Conservation (phyloP, 257 asterid genomes). For the Plectranthus barbatus region DNA sequence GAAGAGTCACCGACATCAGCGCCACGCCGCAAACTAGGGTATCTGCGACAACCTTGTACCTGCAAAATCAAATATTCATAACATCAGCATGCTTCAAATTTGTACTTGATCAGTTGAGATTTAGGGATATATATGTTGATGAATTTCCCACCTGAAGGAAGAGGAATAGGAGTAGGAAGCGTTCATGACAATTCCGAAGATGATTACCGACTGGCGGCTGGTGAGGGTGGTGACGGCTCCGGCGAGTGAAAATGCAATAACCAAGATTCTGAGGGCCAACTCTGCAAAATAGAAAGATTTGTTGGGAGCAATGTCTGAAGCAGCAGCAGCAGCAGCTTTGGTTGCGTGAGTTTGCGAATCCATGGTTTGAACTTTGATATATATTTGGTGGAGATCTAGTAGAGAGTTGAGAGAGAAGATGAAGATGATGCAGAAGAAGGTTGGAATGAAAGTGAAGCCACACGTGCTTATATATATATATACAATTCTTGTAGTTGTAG, state of each 20-base stretch:
- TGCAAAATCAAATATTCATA: background rate
- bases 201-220: constrained; percentile 13
- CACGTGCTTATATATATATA: too few relatives aligned
- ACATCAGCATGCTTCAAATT: too few relatives aligned
- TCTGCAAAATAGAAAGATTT: constrained; percentile 12
- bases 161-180: constrained; percentile 31
- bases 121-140: too few relatives aligned
- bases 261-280: constrained; percentile 21
- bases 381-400: too few relatives aligned
- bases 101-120: too few relatives aligned
- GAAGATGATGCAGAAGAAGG: too few relatives aligned
- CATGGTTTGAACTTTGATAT: too few relatives aligned
- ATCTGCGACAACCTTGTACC: constrained; percentile 34
- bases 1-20: constrained; percentile 15
- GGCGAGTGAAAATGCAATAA: constrained; percentile 21
- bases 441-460: too few relatives aligned
- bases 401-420: too few relatives aligned
- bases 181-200: constrained; percentile 22
- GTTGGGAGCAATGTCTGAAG: background rate
- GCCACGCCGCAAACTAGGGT: constrained; percentile 17
- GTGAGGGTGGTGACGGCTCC: constrained; percentile 20
- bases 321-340: background rate
- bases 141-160: constrained; percentile 25
- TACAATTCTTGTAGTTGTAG: too few relatives aligned
- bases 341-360: constrained; percentile 11